Evolutionary conservation across 768 basidiomycete species (phyloP).

Genomic region (Boletales sp.): DNA sequence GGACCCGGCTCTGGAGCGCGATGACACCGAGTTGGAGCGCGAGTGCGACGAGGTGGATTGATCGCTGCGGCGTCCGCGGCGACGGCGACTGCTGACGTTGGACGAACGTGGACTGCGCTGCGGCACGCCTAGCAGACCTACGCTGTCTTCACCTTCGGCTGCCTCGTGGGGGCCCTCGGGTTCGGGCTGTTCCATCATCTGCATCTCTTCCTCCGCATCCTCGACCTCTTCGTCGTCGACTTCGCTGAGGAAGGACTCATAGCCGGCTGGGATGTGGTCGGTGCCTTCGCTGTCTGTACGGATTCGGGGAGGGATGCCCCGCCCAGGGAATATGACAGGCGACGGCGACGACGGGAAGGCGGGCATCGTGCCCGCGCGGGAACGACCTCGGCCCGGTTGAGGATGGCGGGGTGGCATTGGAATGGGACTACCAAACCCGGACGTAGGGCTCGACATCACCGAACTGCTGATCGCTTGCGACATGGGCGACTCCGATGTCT

Average conservation of each 20-base stretch:
- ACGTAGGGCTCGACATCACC: conserved; percentile 35
- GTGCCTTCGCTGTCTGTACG: conserved; percentile 29
- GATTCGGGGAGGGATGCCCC: conserved; percentile 18
- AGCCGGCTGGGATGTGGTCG: conserved; percentile 24
- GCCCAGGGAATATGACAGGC: conserved; percentile 30
- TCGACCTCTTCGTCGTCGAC: conserved; percentile 33
- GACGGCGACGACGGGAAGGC: conserved; percentile 35
- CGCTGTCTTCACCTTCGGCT: conserved; percentile 59
- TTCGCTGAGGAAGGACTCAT: conserved; percentile 31
- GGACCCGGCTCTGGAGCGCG: conserved; percentile 45
- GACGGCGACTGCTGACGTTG: conserved; percentile 34
- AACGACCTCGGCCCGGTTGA: conserved; percentile 34
- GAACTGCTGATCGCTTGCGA: conserved; percentile 40
- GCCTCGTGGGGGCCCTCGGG: conserved; percentile 55
- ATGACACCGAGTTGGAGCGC: conserved; percentile 27
- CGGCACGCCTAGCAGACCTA: conserved; percentile 52
- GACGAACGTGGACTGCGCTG: conserved; percentile 47
- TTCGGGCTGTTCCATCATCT: conserved; percentile 41
- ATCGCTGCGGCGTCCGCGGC: conserved; percentile 32
- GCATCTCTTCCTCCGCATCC: conserved; percentile 30
- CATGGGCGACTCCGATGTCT: conserved; percentile 53
- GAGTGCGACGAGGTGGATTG: conserved; percentile 33
- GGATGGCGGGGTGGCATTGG: conserved; percentile 51
- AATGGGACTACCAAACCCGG: conserved; percentile 33
- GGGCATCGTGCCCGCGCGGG: conserved; percentile 40